These are phyloP conservation scores for Rosa hybrid DNA, from an alignment of 331 rosid genomes.

Conservation along the genomic window DNA sequence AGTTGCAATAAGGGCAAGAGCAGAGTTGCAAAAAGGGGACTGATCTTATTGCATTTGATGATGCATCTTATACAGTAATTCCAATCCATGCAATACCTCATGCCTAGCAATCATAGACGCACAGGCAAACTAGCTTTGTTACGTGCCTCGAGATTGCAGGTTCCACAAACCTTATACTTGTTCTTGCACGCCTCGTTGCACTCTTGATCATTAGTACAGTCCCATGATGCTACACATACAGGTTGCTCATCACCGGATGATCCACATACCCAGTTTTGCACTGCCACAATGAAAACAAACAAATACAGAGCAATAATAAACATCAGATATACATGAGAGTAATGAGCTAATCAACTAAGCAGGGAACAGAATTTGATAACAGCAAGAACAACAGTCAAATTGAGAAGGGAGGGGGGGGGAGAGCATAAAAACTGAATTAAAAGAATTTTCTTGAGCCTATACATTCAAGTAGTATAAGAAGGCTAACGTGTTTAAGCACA, in stretches of 20 bases:
- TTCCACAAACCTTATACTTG: background rate
- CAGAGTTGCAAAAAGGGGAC: background rate
- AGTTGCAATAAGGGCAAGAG: background rate
- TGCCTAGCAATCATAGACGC: background rate
- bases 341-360: background rate
- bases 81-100: background rate
- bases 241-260: background rate
- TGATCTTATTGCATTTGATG: background rate
- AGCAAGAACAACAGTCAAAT: too few relatives aligned
- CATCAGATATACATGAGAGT: background rate
- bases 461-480: background rate
- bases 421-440: background rate
- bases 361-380: background rate
- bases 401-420: background rate
- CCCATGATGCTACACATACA: background rate
- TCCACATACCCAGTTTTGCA: background rate
- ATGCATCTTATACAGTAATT: background rate
- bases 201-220: background rate
- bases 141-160: background rate
- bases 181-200: background rate
- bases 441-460: background rate
- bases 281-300: background rate
- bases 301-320: background rate
- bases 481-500: background rate
- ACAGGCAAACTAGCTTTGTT: background rate